Evolutionary conservation across 148 eudicot species (phyloP).

Genomic region (Diospyros kaki): DNA sequence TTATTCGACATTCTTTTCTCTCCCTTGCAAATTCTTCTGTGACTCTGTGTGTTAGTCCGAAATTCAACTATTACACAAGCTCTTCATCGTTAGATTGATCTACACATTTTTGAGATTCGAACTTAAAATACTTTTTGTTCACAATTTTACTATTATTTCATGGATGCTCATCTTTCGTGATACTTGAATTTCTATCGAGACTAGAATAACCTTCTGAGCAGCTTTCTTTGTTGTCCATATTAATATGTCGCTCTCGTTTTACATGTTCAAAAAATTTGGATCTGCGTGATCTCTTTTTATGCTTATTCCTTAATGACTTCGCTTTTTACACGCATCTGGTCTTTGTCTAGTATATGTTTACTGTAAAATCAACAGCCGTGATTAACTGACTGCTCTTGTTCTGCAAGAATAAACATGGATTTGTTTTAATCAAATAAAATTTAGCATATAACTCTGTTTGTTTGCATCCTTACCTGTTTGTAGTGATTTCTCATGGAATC

Average conservation of each 20-base stretch:
- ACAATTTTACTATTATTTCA: not conserved
- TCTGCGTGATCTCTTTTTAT: too few species aligned
- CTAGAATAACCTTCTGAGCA: not conserved
- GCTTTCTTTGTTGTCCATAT: not conserved
- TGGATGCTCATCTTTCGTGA: not conserved
- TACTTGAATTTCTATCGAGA: not conserved
- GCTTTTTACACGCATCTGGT: too few species aligned
- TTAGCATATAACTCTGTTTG: not conserved
- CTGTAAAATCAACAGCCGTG: not conserved
- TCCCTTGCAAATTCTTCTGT: not conserved
- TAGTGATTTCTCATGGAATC: slow-evolving; percentile 86
- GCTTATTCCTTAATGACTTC: too few species aligned
- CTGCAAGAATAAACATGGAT: not conserved
- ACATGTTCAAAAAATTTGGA: too few species aligned
- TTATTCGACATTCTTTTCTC: not conserved
- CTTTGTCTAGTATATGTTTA: not conserved
- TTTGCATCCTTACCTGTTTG: not conserved
- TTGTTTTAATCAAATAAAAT: not conserved
- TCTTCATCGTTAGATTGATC: not conserved
- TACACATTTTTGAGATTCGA: not conserved
- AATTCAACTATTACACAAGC: not conserved
- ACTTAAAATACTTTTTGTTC: not conserved
- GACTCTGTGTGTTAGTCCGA: not conserved
- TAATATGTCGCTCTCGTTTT: too few species aligned
- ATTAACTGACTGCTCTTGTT: not conserved